Conservation (phyloP, 2,329 filamentous ascomycete genomes). For the Spiromastix sp. region DNA sequence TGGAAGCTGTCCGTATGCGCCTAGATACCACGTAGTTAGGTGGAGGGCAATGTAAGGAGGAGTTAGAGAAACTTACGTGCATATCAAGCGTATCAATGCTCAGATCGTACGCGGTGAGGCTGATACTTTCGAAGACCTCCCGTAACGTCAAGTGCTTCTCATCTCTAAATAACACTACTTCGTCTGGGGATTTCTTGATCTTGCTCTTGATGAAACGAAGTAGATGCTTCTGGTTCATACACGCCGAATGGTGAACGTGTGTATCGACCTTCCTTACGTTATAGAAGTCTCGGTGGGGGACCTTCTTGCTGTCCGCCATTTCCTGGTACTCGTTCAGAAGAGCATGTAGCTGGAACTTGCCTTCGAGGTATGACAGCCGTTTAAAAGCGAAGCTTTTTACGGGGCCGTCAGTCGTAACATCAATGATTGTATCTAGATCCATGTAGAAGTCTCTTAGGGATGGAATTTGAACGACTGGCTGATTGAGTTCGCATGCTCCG, state of each 20-base stretch:
- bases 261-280: slow-evolving; percentile 98
- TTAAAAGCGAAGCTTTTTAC: slow-evolving; percentile 96
- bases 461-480: slow-evolving; percentile 72
- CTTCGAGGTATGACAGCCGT: slow-evolving; percentile 87
- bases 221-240: slow-evolving; percentile 99
- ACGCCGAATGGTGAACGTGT: slow-evolving; percentile 97
- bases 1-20: slow-evolving; percentile 97
- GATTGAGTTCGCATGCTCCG: slow-evolving; percentile 49
- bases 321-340: slow-evolving; percentile 96
- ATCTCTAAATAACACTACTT: slow-evolving; percentile 85
- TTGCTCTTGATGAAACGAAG: slow-evolving; percentile 99
- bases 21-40: too few species aligned
- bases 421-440: slow-evolving; percentile 77
- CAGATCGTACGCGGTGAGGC: slow-evolving; percentile 90
- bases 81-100: slow-evolving; percentile 98
- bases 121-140: slow-evolving; percentile 96
- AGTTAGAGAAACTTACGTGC: slow-evolving; percentile 56
- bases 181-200: slow-evolving; percentile 96
- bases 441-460: slow-evolving; percentile 93
- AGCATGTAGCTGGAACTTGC: slow-evolving; percentile 90
- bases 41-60: slow-evolving; percentile 10
- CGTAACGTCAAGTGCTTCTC: slow-evolving; percentile 81
- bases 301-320: slow-evolving; percentile 93
- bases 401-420: slow-evolving; percentile 88
- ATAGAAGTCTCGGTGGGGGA: slow-evolving; percentile 97